These are phyloP conservation scores for Prunus salicina DNA, from an alignment of 306 rosid species.

Conservation along the genomic window DNA sequence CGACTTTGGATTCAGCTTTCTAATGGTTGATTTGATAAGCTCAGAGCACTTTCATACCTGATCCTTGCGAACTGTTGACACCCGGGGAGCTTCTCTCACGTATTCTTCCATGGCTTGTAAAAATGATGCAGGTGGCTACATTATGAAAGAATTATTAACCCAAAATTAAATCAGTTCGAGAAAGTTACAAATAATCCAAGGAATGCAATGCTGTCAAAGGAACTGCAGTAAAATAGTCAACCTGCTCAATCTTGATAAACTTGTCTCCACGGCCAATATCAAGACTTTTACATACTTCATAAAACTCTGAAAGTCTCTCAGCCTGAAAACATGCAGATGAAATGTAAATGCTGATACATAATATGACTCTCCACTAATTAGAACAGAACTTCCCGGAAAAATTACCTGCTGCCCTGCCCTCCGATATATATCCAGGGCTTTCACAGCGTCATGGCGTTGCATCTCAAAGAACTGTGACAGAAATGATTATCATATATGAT, in stretches of 20 bases:
- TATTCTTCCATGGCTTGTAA: slow-evolving; percentile 99
- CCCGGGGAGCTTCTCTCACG: slow-evolving; percentile 83
- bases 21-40: slow-evolving; percentile 11
- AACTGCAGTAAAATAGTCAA: slow-evolving; percentile 29
- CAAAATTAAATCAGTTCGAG: slow-evolving; percentile 16
- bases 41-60: slow-evolving; percentile 48
- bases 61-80: slow-evolving; percentile 65
- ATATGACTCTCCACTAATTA: neutral
- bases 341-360: neutral
- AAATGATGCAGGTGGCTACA: slow-evolving; percentile 92
- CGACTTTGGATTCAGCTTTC: neutral
- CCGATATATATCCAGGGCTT: slow-evolving; percentile 84
- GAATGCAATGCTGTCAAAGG: slow-evolving; percentile 6
- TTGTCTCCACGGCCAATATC: slow-evolving; percentile 92
- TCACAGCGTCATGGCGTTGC: slow-evolving; percentile 84
- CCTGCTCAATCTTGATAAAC: slow-evolving; percentile 95
- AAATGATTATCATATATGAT: slow-evolving; percentile 23
- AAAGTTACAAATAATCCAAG: neutral
- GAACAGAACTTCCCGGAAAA: slow-evolving; percentile 9
- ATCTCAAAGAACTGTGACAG: slow-evolving; percentile 91
- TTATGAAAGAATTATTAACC: slow-evolving; percentile 23
- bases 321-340: slow-evolving; percentile 52
- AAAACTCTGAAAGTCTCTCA: slow-evolving; percentile 88
- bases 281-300: slow-evolving; percentile 85
- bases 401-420: slow-evolving; percentile 95